Evolutionary conservation across 2,329 filamentous ascomycete species (phyloP), one percentile per base, ranked within the genome.

Genomic region (Colletotrichum sansevieriae): DNA sequence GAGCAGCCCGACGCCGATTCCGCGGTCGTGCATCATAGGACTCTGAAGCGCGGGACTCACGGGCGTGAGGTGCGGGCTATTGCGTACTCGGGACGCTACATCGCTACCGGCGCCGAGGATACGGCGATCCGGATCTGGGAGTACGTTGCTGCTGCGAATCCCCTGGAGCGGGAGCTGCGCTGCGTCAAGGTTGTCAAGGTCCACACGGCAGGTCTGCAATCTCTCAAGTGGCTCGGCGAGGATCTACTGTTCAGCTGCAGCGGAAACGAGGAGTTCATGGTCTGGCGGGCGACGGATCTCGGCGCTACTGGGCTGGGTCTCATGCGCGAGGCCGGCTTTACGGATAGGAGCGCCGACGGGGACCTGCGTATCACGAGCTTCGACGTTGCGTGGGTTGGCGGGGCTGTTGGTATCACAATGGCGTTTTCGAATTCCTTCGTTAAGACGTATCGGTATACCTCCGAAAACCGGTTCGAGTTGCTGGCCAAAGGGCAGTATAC

Each of bases 331-430:
- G 87, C 84, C 2, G 79, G 81, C 1, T 87, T 86, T 47, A 78
- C 85, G 59, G 80, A 89, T 71, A 82, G 82, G 71, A 84, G 82
- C 9, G 75, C 78, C 18, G 81, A 83, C 8, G 83, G 84, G 5
- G 95, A 98, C 77, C 83, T 97, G 63, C 86, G 95, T 13, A 92
- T 98, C 72, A 93, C 91, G 81, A 89, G 90, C 74, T 96, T 97
- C 75, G 91, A 95, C 73, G 83, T 91, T 0, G 70, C 74, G 65
- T 63, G 69, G 4, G 73, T 72, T 2, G 72, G 70, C 18, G 72
- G 73, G 1, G 72, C 67, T 4, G 90, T 91, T 73, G 75, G 88
- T 3, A 83, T 98, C 63, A 89, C 88, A 0, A 86, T 97, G 81
- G 91, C 87, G 0, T 90, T 96, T 73, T 98, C 95, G 0, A 95